These are phyloP conservation scores for Monascus purpureus DNA, from an alignment of 495 filamentous ascomycete species.

Conservation along the genomic window DNA sequence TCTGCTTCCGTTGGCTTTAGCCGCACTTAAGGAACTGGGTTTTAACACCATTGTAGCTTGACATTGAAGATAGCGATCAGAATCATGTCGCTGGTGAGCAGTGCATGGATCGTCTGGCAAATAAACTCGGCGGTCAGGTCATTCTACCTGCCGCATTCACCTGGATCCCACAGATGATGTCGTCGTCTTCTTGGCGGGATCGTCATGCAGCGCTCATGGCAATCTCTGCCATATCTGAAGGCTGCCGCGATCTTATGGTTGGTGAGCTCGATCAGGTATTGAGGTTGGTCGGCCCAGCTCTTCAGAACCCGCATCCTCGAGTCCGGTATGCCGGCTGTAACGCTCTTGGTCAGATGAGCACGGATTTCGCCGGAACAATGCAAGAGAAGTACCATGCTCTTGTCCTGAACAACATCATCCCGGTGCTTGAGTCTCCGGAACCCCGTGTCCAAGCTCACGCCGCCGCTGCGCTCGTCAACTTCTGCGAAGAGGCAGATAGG, in stretches of 20 bases:
- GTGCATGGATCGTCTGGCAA: conserved; percentile 94
- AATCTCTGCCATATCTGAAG: conserved; percentile 96
- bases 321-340: conserved; percentile 98
- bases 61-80: conserved; percentile 87
- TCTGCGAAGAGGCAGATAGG: conserved; percentile 97
- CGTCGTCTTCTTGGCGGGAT: conserved; percentile 86
- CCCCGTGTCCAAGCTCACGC: conserved; percentile 94
- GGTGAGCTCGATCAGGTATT: conserved; percentile 88
- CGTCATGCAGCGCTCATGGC: conserved; percentile 97
- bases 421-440: conserved; percentile 78
- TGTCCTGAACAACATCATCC: conserved; percentile 81
- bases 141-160: conserved; percentile 88
- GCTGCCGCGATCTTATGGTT: conserved; percentile 90
- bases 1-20: conserved; percentile 1
- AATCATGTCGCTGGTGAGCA: conserved; percentile 99
- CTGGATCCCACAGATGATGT: conserved; percentile 97
- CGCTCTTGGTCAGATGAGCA: conserved; percentile 99
- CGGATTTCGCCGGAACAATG: conserved; percentile 97
- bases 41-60: conserved; percentile 41
- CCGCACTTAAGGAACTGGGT: conserved; percentile 1
- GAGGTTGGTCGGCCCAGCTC: conserved; percentile 79
- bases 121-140: conserved; percentile 81
- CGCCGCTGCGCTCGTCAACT: conserved; percentile 94
- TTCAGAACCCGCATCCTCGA: conserved; percentile 84
- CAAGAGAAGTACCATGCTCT: conserved; percentile 84